Base-by-base conservation (phyloP, 176 grass and related monocot genomes). In the Phoenix dactylifera region DNA sequence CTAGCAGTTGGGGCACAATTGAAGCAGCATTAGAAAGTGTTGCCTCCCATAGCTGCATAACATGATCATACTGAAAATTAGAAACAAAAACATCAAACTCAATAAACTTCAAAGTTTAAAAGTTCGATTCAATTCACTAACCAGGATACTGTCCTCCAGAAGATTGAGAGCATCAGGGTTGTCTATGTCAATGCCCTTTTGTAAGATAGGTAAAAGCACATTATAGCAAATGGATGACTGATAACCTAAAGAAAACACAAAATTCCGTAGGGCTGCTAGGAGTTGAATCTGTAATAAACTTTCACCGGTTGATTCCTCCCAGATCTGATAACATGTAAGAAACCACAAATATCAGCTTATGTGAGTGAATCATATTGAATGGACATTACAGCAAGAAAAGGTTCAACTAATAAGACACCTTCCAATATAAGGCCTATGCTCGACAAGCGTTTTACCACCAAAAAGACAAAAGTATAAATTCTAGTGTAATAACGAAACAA, bases 141-240 rank as follows among this genome's bases (percentile, higher is more conserved):
- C 93, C 81, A 91, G 64, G 63, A 98, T 58, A 80, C 87, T 87
- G 64, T 92, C 93, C 79, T 98, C 93, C 0, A 98, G 93, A 75
- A 98, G 93, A 80, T 97, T 97, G 78, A 97, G 93, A 78, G 93
- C 79, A 83, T 97, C 93, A 55, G 93, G 87, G 59, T 73, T 88
- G 39, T 97, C 84, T 59, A 83, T 59, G 78, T 97, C 83, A 54
- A 92, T 85, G 64, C 87, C 87, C 76, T 72, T 88, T 76, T 74
- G 88, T 29, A 98, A 67, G 75, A 92, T 85, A 50, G 87, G 93
- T 50, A 98, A 80, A 76, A 98, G 80, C 84, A 88, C 78, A 67
- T 76, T 76, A 79, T 85, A 98, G 78, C 87, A 92, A 75, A 81
- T 68, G 49, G 81, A 73, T 16, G 79, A 91, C 60, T 98, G 93